These are phyloP conservation scores for Candida morakotiae DNA, from an alignment of 805 yeast species.

Conservation along the genomic window DNA sequence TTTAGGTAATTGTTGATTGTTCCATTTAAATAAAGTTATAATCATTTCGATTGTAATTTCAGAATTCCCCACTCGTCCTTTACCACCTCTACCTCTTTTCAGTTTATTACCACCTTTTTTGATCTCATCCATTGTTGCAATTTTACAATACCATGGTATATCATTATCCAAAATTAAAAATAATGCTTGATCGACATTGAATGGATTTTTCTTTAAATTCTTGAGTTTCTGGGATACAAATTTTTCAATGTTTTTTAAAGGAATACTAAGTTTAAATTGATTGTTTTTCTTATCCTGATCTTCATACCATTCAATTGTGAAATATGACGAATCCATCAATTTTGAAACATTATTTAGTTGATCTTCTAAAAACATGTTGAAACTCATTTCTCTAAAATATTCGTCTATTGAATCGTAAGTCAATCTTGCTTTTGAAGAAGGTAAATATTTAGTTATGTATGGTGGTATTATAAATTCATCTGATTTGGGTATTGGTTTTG, in stretches of 20 bases:
- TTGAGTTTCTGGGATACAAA: conserved; percentile 48
- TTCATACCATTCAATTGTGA: conserved; percentile 49
- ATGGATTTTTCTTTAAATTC: conserved; percentile 55
- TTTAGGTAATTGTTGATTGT: conserved; percentile 50
- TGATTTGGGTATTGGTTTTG: neutral
- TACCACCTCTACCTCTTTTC: conserved; percentile 19
- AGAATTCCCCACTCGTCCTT: conserved; percentile 12
- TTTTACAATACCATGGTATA: conserved; percentile 57
- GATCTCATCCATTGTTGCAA: conserved; percentile 33
- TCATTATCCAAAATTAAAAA: conserved; percentile 49
- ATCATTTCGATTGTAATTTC: conserved; percentile 34
- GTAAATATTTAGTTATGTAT: conserved; percentile 25
- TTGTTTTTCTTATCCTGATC: conserved; percentile 40
- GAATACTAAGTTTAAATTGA: conserved; percentile 40
- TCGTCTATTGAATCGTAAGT: conserved; percentile 46
- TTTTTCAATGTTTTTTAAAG: conserved; percentile 41
- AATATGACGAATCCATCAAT: conserved; percentile 32
- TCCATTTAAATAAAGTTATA: conserved; percentile 58
- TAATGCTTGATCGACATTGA: conserved; percentile 54
- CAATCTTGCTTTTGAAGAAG: conserved; percentile 36
- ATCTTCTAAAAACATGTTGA: conserved; percentile 62
- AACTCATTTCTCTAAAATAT: conserved; percentile 57
- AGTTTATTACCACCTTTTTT: conserved; percentile 19
- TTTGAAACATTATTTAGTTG: conserved; percentile 30
- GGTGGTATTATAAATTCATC: conserved; percentile 16